phyloP scores from a whole-genome alignment of 352 stramenopile genomes.

The Phytophthora quininea region DNA sequence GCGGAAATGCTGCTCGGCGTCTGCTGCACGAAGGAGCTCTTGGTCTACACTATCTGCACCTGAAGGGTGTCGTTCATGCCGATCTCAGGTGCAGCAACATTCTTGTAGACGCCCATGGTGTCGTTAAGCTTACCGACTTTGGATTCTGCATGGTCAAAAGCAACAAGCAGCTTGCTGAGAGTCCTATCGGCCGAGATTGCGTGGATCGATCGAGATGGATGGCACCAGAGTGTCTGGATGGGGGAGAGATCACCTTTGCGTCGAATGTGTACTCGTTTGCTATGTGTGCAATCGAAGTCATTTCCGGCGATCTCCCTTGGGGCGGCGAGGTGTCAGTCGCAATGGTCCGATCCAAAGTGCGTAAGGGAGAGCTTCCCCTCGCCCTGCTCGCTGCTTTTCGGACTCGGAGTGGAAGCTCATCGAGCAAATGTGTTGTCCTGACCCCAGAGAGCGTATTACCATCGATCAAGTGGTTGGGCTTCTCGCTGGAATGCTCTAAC shows the following conservation, averaged over 20 bases:
- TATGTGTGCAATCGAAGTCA: constrained; percentile 43
- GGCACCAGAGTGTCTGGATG: constrained; percentile 36
- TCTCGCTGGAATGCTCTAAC: neutral
- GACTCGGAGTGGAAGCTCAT: constrained; percentile 43
- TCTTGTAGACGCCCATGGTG: constrained; percentile 24
- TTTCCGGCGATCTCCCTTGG: constrained; percentile 36
- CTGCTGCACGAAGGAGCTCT: constrained; percentile 30
- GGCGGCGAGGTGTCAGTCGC: constrained; percentile 17
- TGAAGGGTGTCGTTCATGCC: constrained; percentile 31
- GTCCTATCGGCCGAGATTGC: constrained; percentile 3
- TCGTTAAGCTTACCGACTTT: constrained; percentile 38
- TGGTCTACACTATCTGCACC: constrained; percentile 38
- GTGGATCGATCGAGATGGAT: constrained; percentile 17
- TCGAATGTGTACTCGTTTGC: constrained; percentile 51
- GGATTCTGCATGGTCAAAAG: constrained; percentile 27
- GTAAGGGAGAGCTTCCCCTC: constrained; percentile 25
- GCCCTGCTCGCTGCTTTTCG: constrained; percentile 28
- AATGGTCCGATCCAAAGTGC: constrained; percentile 20
- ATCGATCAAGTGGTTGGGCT: constrained; percentile 23
- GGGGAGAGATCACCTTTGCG: constrained; percentile 16
- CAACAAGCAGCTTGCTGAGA: neutral
- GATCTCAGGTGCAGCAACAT: constrained; percentile 39
- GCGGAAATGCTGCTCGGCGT: constrained; percentile 14
- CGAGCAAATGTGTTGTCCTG: constrained; percentile 34
- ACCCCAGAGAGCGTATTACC: constrained; percentile 21